Conservation (phyloP, 208 protist genomes). For the Leptomonas pyrrhocoris region DNA sequence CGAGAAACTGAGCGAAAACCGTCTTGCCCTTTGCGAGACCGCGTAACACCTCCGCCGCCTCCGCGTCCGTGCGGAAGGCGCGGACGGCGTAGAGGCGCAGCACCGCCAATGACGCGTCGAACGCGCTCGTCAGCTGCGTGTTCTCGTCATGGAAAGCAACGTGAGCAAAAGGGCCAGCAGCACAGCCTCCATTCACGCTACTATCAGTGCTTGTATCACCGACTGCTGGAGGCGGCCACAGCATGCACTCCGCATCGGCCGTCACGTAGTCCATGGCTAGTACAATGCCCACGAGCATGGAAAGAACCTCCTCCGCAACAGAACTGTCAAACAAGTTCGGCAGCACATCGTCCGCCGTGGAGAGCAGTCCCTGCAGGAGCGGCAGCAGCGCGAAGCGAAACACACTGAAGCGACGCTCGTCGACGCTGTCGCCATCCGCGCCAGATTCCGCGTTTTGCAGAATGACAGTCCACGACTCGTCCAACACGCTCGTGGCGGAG, state of each 20-base stretch:
- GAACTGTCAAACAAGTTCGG: conserved; percentile 54
- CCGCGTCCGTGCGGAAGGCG: conserved; percentile 26
- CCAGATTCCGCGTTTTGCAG: conserved; percentile 67
- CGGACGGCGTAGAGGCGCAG: conserved; percentile 28
- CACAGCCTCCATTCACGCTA: not conserved
- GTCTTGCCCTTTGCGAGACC: conserved; percentile 22
- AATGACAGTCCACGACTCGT: conserved; percentile 79
- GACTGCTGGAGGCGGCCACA: not conserved
- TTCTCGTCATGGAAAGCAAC: not conserved
- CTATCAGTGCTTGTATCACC: not conserved
- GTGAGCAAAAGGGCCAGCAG: not conserved
- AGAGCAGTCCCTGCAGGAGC: conserved; percentile 77
- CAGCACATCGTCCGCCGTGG: conserved; percentile 74
- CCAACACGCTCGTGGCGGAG: conserved; percentile 61
- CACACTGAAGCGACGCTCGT: conserved; percentile 57
- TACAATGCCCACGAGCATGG: conserved; percentile 70
- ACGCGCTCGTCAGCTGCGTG: not conserved
- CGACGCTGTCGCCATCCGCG: conserved; percentile 43
- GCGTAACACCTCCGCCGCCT: conserved; percentile 32
- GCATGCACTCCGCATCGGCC: conserved; percentile 41
- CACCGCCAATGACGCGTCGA: conserved; percentile 29
- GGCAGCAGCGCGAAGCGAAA: conserved; percentile 77
- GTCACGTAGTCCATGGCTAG: conserved; percentile 80
- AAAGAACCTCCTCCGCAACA: conserved; percentile 66
- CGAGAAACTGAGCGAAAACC: conserved; percentile 32